Percentiles rank a stretch among this genome's conserved stretches.
Evolutionary conservation across 495 filamentous ascomycete species (phyloP).

Genomic region (Penicilliopsis zonata): DNA sequence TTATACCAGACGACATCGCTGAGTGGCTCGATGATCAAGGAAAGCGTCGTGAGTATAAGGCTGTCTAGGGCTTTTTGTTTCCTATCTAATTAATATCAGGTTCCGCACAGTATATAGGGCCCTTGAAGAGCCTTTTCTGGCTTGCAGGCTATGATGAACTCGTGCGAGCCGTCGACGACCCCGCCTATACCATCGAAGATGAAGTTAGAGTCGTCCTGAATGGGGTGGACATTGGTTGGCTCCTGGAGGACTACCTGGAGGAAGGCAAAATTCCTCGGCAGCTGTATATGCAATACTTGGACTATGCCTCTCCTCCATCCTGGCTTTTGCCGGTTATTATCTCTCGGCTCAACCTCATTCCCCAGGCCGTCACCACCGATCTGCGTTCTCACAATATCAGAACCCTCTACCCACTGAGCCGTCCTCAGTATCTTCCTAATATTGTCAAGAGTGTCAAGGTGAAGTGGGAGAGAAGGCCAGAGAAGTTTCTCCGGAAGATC

Average conservation of each 20-base stretch:
- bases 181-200: not conserved
- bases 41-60: not conserved
- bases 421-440: not conserved
- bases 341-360: not conserved
- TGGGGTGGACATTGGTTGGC: not conserved
- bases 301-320: not conserved
- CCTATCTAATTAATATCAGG: not conserved
- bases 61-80: not conserved
- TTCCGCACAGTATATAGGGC: not conserved
- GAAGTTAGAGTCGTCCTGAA: not conserved
- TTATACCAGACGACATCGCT: constrained; percentile 1
- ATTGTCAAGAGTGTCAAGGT: not conserved
- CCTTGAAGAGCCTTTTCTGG: constrained; percentile 1
- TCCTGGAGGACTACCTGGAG: not conserved
- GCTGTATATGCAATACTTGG: not conserved
- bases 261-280: not conserved
- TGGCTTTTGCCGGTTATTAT: not conserved
- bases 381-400: not conserved
- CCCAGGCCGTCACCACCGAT: not conserved
- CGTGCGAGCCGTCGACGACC: not conserved
- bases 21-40: not conserved
- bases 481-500: constrained; percentile 1
- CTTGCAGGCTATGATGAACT: constrained; percentile 1
- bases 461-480: not conserved
- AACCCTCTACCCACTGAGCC: not conserved